Conservation (phyloP, 345 rosid genomes). For the Sisymbrium irio region DNA sequence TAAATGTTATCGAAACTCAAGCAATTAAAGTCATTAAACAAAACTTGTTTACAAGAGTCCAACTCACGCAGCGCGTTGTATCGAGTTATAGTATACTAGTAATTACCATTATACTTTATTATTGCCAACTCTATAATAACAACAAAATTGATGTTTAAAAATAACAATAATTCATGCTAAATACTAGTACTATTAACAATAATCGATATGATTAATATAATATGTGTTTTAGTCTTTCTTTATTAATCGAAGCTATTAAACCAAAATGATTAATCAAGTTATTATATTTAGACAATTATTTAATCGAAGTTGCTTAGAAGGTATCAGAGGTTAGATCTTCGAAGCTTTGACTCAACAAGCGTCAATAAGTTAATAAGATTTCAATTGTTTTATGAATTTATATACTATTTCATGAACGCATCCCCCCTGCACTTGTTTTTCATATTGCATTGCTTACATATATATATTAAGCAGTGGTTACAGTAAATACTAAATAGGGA, state of each 20-base stretch:
- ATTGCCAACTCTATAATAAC: background rate
- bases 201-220: background rate
- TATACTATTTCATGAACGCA: background rate
- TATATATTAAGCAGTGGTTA: background rate
- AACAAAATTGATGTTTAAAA: no score
- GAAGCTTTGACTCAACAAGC: slow-evolving; percentile 32
- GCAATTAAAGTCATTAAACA: slow-evolving; percentile 7
- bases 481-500: background rate
- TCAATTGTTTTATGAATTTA: background rate
- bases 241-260: background rate
- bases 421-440: slow-evolving; percentile 1
- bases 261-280: background rate
- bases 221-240: background rate
- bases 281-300: background rate
- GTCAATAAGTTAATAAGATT: slow-evolving; percentile 29
- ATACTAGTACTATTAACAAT: no score
- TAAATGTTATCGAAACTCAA: slow-evolving; percentile 25
- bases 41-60: slow-evolving; percentile 26
- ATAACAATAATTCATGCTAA: no score
- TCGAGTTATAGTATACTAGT: background rate
- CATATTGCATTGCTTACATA: background rate
- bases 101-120: background rate
- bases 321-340: slow-evolving; percentile 4
- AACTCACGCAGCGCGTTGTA: slow-evolving; percentile 23
- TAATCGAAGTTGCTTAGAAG: slow-evolving; percentile 26